Base-by-base conservation (phyloP, 441 rosid species). In the Arabidopsis hybrid region DNA sequence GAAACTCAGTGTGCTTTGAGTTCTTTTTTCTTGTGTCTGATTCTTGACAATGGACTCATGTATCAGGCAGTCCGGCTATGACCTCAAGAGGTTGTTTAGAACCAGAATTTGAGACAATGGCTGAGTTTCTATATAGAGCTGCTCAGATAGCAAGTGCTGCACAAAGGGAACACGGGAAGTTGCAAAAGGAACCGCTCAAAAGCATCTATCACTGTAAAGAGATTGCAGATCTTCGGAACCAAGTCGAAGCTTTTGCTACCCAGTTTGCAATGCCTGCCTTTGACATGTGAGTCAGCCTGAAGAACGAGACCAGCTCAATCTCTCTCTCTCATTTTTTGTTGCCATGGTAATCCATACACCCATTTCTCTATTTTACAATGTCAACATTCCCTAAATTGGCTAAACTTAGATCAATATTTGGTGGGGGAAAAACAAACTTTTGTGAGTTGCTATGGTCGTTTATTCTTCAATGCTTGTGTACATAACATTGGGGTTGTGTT, bases 11-110 rank as follows among this genome's bases (percentile, higher is more conserved):
- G 17, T n/a, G 12, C 5, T 21, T 40, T 40, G 18, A 40, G 7
- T 62, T 12, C 2, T 21, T 21, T 14, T 13, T 43, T 26, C 14
- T 18, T 43, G 7, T 46, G 60, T 29, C 5, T 45, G 45, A 13
- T n/a, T 62, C 39, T 57, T 63, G 16, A 46, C 74, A 46, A 50
- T 36, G 34, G 34, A 16, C 18, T 57, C n/a, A 6, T 47, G 60
- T 56, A 45, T 58, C 82, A 86, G 91, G 93, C 26, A 86, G 88
- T 69, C 88, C 91, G 49, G 91, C 91, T 46, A 88, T 88, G 93
- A 88, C 93, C 53, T 81, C 93, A 26, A 83, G 93, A 66, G 91
- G 93, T 36, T 88, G 93, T 73, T 70, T 86, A 58, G 91, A 88
- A 79, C 45, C 88, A 50, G 91, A 88, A 81, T 88, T 88, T 13